phyloP scores from a whole-genome alignment of 805 yeast genomes.

The Vanderwaltozyma yarrowii region DNA sequence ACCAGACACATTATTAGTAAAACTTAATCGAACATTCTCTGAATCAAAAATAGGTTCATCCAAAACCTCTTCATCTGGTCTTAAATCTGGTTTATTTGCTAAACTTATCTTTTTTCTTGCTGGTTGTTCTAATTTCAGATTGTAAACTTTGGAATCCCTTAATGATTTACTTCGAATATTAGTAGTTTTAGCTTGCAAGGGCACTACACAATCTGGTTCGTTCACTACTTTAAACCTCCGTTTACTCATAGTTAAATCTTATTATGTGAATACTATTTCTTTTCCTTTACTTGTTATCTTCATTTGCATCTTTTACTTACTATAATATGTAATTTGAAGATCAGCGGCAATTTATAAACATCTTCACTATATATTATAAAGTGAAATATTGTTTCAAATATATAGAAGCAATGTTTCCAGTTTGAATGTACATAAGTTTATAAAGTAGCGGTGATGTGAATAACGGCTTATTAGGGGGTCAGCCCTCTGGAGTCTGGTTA shows the following conservation, averaged over 20 bases:
- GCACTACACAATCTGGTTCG: slow-evolving; percentile 5
- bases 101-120: not conserved
- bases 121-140: too few relatives aligned
- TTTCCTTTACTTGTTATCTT: not conserved
- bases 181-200: slow-evolving; percentile 12
- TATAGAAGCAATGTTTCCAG: too few relatives aligned
- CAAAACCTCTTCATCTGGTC: not conserved
- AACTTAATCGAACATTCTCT: not conserved
- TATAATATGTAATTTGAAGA: too few relatives aligned
- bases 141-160: not conserved
- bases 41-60: not conserved
- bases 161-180: slow-evolving; percentile 4
- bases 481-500: too few relatives aligned
- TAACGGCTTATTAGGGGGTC: too few relatives aligned
- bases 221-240: slow-evolving; percentile 6
- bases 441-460: too few relatives aligned
- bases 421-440: too few relatives aligned
- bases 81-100: not conserved
- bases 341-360: too few relatives aligned
- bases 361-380: too few relatives aligned
- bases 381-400: too few relatives aligned
- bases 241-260: slow-evolving; percentile 5
- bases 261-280: not conserved
- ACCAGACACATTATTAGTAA: too few relatives aligned
- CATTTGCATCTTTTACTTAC: too few relatives aligned